Conservation (phyloP, 345 rosid species). For the Eucalyptus virginea region DNA sequence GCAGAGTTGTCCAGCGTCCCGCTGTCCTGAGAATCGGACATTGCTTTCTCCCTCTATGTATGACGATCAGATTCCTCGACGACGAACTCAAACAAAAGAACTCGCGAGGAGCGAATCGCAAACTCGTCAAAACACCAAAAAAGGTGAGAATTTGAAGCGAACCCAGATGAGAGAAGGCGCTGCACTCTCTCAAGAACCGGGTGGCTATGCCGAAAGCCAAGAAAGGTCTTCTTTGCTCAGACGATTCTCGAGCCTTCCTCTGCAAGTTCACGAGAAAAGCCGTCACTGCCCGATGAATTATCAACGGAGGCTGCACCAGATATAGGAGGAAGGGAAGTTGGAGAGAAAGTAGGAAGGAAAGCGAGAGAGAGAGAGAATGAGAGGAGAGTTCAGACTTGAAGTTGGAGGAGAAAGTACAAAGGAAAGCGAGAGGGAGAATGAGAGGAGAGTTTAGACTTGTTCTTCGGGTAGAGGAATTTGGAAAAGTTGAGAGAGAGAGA, state of each 20-base stretch:
- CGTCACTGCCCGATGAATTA: not conserved
- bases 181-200: not conserved
- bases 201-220: not conserved
- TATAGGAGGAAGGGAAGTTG: not conserved
- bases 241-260: not conserved
- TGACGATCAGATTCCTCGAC: not conserved
- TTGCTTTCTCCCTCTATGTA: not conserved
- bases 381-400: not conserved
- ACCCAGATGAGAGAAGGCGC: not conserved
- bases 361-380: not conserved
- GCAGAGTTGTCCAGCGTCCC: constrained; percentile 11
- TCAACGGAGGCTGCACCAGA: not conserved
- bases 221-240: not conserved
- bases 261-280: not conserved
- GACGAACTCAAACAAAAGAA: not conserved
- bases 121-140: not conserved
- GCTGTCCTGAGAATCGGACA: constrained; percentile 15
- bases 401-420: not conserved
- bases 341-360: not conserved
- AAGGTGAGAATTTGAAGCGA: not conserved
- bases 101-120: not conserved
- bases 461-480: not conserved
- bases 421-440: not conserved
- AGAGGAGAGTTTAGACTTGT: not conserved
- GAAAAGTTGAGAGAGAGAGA: not conserved